Conservation (phyloP, 1,139 yeast genomes). For the Hansenula lynferdii region DNA sequence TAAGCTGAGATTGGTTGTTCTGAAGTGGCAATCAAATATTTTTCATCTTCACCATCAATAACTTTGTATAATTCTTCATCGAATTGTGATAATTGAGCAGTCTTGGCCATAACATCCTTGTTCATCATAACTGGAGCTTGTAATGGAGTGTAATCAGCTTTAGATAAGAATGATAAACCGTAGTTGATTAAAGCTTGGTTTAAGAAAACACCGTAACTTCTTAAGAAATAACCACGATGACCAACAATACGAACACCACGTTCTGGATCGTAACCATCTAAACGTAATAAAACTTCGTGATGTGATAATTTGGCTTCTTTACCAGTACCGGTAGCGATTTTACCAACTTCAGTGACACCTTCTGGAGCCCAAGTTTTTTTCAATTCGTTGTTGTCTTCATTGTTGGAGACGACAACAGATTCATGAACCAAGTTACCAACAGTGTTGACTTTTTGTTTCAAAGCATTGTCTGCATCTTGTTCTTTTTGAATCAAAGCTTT, state of each 20-base stretch:
- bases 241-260: conserved; percentile 98
- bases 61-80: conserved; percentile 98
- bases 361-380: conserved; percentile 86
- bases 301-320: conserved; percentile 82
- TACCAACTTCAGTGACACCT: conserved; percentile 48
- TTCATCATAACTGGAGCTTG: conserved; percentile 99
- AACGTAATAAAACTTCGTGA: conserved; percentile 89
- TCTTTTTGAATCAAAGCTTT: conserved; percentile 61
- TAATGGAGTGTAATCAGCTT: conserved; percentile 79
- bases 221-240: conserved; percentile 96
- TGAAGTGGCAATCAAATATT: conserved; percentile 95
- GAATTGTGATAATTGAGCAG: conserved; percentile 96
- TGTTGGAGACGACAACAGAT: conserved; percentile 78
- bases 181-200: conserved; percentile 98
- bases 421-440: conserved; percentile 95
- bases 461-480: conserved; percentile 70
- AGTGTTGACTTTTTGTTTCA: conserved; percentile 76
- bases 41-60: conserved; percentile 94
- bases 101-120: conserved; percentile 98
- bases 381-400: conserved; percentile 88
- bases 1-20: conserved; percentile 99
- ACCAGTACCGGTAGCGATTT: conserved; percentile 68
- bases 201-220: conserved; percentile 93
- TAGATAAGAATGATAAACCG: conserved; percentile 80
- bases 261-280: conserved; percentile 98